Base-by-base conservation (phyloP, 345 rosid species). In the Rubroshorea leprosula region DNA sequence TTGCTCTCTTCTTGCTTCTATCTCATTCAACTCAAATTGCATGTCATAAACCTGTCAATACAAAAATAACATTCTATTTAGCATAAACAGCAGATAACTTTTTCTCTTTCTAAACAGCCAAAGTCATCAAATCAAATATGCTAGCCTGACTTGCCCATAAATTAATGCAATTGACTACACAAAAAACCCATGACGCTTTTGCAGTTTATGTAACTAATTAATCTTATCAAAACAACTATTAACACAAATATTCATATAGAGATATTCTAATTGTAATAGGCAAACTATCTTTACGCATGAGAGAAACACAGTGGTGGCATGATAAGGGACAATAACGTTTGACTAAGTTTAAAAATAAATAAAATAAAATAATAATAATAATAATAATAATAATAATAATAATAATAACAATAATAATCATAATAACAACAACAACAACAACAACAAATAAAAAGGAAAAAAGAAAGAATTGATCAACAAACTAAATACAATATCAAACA, bases 1-100 rank as follows among this genome's bases (percentile, higher is more conserved):
- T 38, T 72, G 80, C 73, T 92, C 98, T 59, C 80, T 86, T 71
- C 98, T 86, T 63, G 93, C 93, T 78, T 92, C 98, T 63, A 92
- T 81, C 80, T 92, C 98, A 81, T 92, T 89, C 74, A 92, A 72
- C 77, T 92, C 98, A 75, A 83, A 92, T 65, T 82, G 96, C 98
- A 89, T 92, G 74, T 92, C 95, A 66, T 89, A 92, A 55, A 92
- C 84, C 98, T 92, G 76, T 24, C 43, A 60, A 25, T 22, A 52
- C 25, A 49, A 49, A 49, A 44, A 14, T 1, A 44, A 44, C 47
- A 44, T 44, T n/a, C n/a, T 13, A 14, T 44, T n/a, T 10, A 1
- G 18, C 18, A 44, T 6, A 2, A 14, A 44, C n/a, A 14, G 47
- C 2, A 13, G 14, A 13, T 44, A 44, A 5, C n/a, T 10, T 44